A percentile compares a stretch with the other conserved stretches of the same genome.
phyloP scores from a whole-genome alignment of 768 basidiomycete genomes.

The Lactarius akahatsu region DNA sequence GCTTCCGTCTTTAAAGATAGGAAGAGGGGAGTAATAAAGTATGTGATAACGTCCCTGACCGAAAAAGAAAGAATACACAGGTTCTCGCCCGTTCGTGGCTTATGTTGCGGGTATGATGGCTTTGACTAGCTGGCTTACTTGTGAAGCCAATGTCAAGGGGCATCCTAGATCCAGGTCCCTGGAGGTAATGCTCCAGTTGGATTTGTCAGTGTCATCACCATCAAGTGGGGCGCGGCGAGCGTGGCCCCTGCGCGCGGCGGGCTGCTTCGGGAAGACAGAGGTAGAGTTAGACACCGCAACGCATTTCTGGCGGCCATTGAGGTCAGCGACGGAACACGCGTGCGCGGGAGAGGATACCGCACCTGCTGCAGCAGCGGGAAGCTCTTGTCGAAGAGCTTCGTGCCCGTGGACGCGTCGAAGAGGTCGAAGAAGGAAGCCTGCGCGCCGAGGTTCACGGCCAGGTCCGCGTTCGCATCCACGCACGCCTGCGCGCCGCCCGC shows the following conservation, averaged over 20 bases:
- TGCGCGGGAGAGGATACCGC: not conserved
- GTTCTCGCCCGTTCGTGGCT: not conserved
- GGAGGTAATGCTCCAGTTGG: not conserved
- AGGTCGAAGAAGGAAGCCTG: not conserved
- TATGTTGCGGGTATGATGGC: not conserved
- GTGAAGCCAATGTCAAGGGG: not conserved
- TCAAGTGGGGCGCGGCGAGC: not conserved
- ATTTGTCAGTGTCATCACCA: not conserved
- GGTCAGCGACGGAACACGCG: not conserved
- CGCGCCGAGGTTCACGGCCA: constrained; percentile 10
- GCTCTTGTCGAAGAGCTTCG: not conserved
- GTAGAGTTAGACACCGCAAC: not conserved
- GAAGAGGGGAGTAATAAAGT: no score
- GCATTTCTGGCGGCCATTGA: not conserved
- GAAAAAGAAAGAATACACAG: not conserved
- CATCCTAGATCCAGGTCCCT: not conserved
- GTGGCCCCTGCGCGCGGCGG: not conserved
- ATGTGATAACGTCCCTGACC: not conserved
- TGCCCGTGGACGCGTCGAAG: not conserved
- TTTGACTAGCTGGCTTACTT: not conserved
- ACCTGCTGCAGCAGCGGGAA: constrained; percentile 17
- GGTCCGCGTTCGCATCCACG: constrained; percentile 10
- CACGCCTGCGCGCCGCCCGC: constrained; percentile 8
- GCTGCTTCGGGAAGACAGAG: not conserved
- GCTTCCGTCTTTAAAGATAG: no score